These are phyloP conservation scores for Epichloe baconii DNA, from an alignment of 2,329 filamentous ascomycete genomes.

Conservation along the genomic window DNA sequence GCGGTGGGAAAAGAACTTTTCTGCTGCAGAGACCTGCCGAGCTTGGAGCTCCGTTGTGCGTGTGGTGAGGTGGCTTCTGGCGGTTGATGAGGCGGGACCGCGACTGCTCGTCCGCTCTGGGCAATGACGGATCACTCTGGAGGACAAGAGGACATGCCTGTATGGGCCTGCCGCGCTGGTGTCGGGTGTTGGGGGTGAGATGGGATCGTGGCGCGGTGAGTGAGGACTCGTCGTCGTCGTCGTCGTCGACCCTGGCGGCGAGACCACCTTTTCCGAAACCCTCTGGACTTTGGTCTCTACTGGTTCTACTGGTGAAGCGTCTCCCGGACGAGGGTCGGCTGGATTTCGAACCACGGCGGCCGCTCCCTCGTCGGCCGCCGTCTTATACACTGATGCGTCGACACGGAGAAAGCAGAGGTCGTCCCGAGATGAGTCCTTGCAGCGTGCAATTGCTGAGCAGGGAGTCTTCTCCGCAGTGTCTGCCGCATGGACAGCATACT, in stretches of 20 bases:
- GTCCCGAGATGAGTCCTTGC: neutral
- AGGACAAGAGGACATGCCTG: constrained; percentile 8
- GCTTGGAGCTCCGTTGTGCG: constrained; percentile 10
- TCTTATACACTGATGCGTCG: constrained; percentile 1
- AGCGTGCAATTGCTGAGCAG: neutral
- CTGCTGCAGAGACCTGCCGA: constrained; percentile 15
- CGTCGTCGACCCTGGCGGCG: no score
- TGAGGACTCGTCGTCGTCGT: neutral
- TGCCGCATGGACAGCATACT: constrained; percentile 4
- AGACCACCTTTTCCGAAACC: no score
- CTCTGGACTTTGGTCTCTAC: no score
- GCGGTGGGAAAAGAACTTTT: constrained; percentile 19
- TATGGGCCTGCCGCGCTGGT: constrained; percentile 1
- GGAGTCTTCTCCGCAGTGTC: neutral
- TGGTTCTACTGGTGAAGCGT: neutral
- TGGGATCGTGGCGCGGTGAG: neutral
- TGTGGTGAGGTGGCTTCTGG: neutral
- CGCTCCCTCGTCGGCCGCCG: neutral
- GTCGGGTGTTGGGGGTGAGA: neutral
- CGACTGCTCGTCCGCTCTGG: neutral
- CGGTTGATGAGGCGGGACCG: neutral
- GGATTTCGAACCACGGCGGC: no score
- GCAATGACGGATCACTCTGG: constrained; percentile 8
- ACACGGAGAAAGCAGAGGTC: constrained; percentile 4
- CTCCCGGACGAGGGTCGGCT: no score